These are phyloP conservation scores for Sisymbrium altissimum DNA, from an alignment of 345 rosid species.

Conservation along the genomic window DNA sequence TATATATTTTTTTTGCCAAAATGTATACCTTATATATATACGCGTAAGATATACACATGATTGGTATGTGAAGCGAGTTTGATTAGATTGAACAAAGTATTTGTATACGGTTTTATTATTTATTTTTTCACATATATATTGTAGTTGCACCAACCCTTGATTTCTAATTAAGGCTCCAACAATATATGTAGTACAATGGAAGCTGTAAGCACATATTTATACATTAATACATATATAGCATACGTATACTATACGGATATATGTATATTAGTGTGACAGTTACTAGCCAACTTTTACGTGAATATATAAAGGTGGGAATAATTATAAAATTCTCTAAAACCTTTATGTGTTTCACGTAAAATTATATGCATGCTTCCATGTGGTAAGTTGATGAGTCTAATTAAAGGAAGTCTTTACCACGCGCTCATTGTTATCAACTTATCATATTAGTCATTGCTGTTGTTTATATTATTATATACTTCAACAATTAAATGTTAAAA, in stretches of 20 bases:
- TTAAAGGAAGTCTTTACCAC: too few species aligned
- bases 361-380: neutral
- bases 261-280: conserved; percentile 16
- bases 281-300: conserved; percentile 21
- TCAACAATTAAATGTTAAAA: too few species aligned
- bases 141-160: conserved; percentile 35
- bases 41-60: conserved; percentile 9
- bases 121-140: neutral
- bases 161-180: conserved; percentile 24
- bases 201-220: neutral
- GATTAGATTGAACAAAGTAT: conserved; percentile 1
- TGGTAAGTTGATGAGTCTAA: too few species aligned
- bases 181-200: neutral
- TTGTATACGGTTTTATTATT: neutral
- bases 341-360: conserved; percentile 4
- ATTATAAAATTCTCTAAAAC: neutral
- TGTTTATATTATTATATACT: too few species aligned
- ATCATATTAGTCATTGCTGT: too few species aligned
- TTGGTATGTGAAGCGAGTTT: conserved; percentile 4
- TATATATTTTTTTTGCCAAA: too few species aligned
- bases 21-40: too few species aligned
- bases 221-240: conserved; percentile 1
- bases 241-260: conserved; percentile 13
- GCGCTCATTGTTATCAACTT: too few species aligned
- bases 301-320: conserved; percentile 10